Evolutionary conservation across 2,329 filamentous ascomycete genomes (phyloP), one percentile per base, ranked within the genome.

Genomic region (Ophiostoma tasmaniense): DNA sequence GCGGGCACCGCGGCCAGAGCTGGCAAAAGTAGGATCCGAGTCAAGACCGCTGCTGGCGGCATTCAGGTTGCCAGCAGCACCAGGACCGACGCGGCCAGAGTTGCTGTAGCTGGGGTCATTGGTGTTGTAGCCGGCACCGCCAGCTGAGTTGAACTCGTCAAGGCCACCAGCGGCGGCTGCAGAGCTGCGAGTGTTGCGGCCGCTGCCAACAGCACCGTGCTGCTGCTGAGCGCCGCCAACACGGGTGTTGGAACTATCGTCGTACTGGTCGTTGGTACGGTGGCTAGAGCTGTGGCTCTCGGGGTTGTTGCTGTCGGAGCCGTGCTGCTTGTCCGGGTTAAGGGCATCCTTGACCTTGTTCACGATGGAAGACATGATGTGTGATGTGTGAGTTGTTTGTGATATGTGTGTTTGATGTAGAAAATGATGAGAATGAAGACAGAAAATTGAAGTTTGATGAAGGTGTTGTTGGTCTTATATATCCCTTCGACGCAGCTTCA

Each of bases 281-380:
- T 30, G 10, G 59, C 42, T 45, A 45, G 42, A 20, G 42, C 28
- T 37, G 33, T 28, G 7, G 50, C 14, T 55, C 55, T 52, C 20
- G n/a, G 22, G 5, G 25, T 61, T 30, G 61, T 25, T 20, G 42
- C 3, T 45, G 66, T 66, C 22, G 66, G 61, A 64, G 59, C 59
- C 75, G 66, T 74, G 25, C 7, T 67, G 25, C 66, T 67, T 66
- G 61, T 71, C 73, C 71, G 79, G 78, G 74, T 79, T 75, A 70
- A 86, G 76, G 71, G 80, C 83, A 3, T 86, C 83, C 82, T 87
- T 87, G 76, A 86, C 81, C 78, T 87, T 87, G 81, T 87, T 83
- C 75, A 86, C 77, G 74, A 87, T 78, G 73, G 78, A 77, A 77
- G 85, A 85, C 85, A 87, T 87, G 75, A 71, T 85, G 79, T 65